Conservation (phyloP, 768 basidiomycete species). For the Rossbeevera mucosa region DNA sequence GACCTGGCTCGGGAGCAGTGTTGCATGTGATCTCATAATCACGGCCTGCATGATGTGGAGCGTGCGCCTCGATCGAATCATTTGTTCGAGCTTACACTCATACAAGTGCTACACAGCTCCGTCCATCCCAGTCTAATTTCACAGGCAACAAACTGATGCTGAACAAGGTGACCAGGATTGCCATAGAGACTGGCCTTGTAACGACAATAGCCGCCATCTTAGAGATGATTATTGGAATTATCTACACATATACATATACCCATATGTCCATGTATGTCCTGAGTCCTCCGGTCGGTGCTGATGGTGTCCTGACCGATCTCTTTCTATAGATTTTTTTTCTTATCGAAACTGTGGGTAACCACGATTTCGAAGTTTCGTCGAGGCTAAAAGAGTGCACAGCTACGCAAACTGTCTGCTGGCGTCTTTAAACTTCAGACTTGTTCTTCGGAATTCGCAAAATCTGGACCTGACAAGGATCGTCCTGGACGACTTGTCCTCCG, state of each 20-base stretch:
- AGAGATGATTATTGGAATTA: constrained; percentile 7
- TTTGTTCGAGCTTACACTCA: not conserved
- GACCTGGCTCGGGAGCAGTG: constrained; percentile 21
- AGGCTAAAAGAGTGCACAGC: not conserved
- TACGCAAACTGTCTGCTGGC: constrained; percentile 9
- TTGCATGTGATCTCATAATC: constrained; percentile 15
- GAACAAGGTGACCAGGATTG: constrained; percentile 8
- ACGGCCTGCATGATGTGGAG: constrained; percentile 15
- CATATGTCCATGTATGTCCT: constrained; percentile 12
- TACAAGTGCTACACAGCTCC: not conserved
- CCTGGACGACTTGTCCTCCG: not conserved
- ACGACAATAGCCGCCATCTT: constrained; percentile 9
- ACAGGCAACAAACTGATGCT: not conserved
- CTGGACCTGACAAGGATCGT: not conserved
- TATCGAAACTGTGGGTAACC: constrained; percentile 6
- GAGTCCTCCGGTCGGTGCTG: too few species aligned
- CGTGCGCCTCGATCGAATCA: not conserved
- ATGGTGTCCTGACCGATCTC: not conserved
- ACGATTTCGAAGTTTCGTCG: too few species aligned
- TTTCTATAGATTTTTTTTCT: not conserved
- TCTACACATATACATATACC: not conserved
- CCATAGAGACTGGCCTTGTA: constrained; percentile 15
- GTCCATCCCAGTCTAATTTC: not conserved
- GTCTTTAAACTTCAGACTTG: constrained; percentile 7
- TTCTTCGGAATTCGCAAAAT: not conserved